These are phyloP conservation scores for Suillus hirtellus DNA, from an alignment of 768 basidiomycete species.

Conservation along the genomic window DNA sequence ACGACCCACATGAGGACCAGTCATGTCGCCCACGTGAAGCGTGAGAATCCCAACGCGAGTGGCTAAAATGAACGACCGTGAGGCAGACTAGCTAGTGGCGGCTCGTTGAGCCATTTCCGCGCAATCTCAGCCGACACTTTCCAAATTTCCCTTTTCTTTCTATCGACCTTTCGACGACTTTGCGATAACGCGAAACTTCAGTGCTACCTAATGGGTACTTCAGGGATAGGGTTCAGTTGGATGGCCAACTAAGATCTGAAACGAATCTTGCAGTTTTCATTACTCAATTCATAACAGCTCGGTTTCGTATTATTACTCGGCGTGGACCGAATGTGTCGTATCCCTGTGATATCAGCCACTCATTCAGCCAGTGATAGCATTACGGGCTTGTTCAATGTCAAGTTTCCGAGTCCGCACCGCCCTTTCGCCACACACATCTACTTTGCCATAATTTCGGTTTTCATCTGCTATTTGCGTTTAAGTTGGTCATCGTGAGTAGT, in stretches of 20 bases:
- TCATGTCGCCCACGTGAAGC: neutral
- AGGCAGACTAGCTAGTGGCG: conserved; percentile 2
- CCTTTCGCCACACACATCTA: neutral
- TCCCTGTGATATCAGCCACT: neutral
- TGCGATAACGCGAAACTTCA: neutral
- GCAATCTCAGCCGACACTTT: neutral
- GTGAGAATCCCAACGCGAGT: neutral
- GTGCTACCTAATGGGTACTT: neutral
- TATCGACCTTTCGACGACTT: neutral
- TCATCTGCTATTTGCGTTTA: neutral
- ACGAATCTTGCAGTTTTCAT: neutral
- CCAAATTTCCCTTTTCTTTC: neutral
- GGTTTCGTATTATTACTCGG: neutral
- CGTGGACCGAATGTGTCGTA: neutral
- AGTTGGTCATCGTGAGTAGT: neutral
- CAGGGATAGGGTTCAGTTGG: neutral
- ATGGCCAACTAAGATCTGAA: neutral
- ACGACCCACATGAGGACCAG: neutral
- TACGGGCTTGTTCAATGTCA: neutral
- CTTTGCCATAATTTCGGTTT: neutral
- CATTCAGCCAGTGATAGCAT: neutral
- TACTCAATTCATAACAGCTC: neutral
- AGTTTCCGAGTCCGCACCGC: neutral
- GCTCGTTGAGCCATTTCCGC: conserved; percentile 1
- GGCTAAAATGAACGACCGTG: neutral